These are phyloP conservation scores for Podila epicladia DNA, from an alignment of 192 early-diverging fungal genomes.

Conservation along the genomic window DNA sequence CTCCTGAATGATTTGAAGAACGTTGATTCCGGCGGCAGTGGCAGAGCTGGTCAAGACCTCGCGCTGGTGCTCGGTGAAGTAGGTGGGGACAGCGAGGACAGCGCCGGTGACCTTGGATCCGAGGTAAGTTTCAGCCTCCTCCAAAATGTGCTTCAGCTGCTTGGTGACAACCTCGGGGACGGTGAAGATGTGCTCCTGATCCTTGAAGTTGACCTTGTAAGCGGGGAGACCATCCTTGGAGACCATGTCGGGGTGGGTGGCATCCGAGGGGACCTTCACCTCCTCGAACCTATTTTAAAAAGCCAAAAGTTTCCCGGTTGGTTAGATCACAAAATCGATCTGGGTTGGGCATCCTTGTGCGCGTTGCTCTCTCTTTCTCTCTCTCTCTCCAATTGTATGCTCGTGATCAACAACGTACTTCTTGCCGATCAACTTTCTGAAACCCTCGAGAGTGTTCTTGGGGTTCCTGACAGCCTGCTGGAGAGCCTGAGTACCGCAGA, in stretches of 20 bases:
- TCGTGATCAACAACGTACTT: slow-evolving; percentile 55
- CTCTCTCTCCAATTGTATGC: no score
- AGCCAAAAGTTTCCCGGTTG: background rate
- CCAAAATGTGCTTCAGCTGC: slow-evolving; percentile 82
- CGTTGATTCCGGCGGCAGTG: slow-evolving; percentile 80
- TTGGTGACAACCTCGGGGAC: slow-evolving; percentile 81
- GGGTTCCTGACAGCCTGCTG: slow-evolving; percentile 73
- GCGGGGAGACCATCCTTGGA: slow-evolving; percentile 64
- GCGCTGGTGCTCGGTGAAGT: slow-evolving; percentile 80
- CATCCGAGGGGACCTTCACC: slow-evolving; percentile 47
- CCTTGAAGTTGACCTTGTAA: slow-evolving; percentile 73
- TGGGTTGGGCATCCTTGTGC: background rate
- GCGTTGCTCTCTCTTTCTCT: background rate
- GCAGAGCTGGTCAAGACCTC: slow-evolving; percentile 73
- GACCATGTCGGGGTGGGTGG: slow-evolving; percentile 62
- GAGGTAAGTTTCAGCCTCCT: slow-evolving; percentile 91
- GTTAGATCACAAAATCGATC: background rate
- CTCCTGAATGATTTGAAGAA: slow-evolving; percentile 87
- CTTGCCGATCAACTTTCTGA: slow-evolving; percentile 87
- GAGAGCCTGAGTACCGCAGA: slow-evolving; percentile 58
- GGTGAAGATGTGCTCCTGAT: slow-evolving; percentile 68
- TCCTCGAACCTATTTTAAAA: slow-evolving; percentile 42
- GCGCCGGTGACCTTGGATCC: slow-evolving; percentile 80
- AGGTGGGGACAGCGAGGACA: slow-evolving; percentile 89
- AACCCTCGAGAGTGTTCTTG: slow-evolving; percentile 90